These are phyloP conservation scores for Cymbopogon citratus DNA, from an alignment of 176 grass and related monocot species.

Conservation along the genomic window DNA sequence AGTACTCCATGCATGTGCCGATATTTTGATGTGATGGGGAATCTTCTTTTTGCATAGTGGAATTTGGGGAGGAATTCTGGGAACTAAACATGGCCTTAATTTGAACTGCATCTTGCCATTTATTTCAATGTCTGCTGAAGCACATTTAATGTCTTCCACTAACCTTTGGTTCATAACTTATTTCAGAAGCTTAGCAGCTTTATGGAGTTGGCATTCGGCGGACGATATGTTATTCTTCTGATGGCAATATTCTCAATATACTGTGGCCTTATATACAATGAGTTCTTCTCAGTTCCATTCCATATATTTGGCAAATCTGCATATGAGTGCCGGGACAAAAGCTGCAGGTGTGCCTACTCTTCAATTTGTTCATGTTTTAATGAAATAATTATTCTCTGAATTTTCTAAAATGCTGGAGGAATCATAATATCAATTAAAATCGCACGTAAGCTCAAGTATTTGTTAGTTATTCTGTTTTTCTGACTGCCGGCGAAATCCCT, in stretches of 20 bases:
- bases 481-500: background rate
- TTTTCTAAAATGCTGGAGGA: constrained; percentile 5
- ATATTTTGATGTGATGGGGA: too few species aligned
- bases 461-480: background rate
- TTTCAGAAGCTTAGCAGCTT: constrained; percentile 94
- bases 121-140: background rate
- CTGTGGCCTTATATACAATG: constrained; percentile 98
- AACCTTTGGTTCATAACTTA: constrained; percentile 10
- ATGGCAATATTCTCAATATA: constrained; percentile 99
- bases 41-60: too few species aligned
- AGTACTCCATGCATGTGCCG: too few species aligned
- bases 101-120: background rate
- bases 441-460: background rate
- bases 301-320: constrained; percentile 98
- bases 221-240: constrained; percentile 95
- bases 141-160: background rate
- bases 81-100: too few species aligned
- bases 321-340: constrained; percentile 73
- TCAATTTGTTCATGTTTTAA: background rate
- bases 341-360: constrained; percentile 64
- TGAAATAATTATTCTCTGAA: background rate
- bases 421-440: constrained; percentile 2
- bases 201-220: constrained; percentile 99
- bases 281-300: constrained; percentile 98
- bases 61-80: too few species aligned